Conservation (phyloP, 2,329 filamentous ascomycete genomes). For the Scedosporium apiospermum region DNA sequence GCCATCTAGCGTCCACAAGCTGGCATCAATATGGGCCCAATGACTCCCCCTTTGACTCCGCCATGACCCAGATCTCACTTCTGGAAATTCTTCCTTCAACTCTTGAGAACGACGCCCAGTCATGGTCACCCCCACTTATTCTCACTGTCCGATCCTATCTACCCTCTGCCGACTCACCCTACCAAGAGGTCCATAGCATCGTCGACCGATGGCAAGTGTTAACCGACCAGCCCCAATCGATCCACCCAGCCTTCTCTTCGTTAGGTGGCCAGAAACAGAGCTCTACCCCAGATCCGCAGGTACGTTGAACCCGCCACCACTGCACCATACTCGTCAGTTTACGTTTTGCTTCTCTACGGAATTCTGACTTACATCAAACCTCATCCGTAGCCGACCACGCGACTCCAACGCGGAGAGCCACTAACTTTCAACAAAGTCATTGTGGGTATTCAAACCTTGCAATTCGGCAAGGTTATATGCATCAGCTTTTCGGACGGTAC, state of each 20-base stretch:
- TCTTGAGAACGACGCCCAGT: slow-evolving; percentile 48
- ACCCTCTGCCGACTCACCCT: slow-evolving; percentile 42
- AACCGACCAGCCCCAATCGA: slow-evolving; percentile 50
- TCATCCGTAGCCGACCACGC: slow-evolving; percentile 13
- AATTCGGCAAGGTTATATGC: slow-evolving; percentile 62
- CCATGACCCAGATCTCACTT: slow-evolving; percentile 58
- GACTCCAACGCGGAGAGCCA: slow-evolving; percentile 57
- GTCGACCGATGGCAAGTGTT: slow-evolving; percentile 78
- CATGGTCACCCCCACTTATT: slow-evolving; percentile 50
- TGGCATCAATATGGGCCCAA: slow-evolving; percentile 42
- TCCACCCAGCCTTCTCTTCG: slow-evolving; percentile 72
- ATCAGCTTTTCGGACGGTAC: slow-evolving; percentile 73
- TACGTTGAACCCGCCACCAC: not conserved
- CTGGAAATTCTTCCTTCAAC: slow-evolving; percentile 63
- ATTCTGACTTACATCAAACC: not conserved
- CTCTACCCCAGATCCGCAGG: slow-evolving; percentile 19
- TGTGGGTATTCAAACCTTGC: slow-evolving; percentile 57
- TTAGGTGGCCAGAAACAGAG: slow-evolving; percentile 55
- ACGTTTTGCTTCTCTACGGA: not conserved
- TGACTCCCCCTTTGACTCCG: slow-evolving; percentile 34
- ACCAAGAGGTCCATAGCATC: slow-evolving; percentile 60
- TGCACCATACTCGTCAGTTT: not conserved
- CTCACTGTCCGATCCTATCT: slow-evolving; percentile 63
- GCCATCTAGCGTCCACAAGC: slow-evolving; percentile 46
- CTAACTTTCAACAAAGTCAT: slow-evolving; percentile 62